phyloP scores from a whole-genome alignment of 2,329 filamentous ascomycete genomes.

The Fusarium tuaranense region DNA sequence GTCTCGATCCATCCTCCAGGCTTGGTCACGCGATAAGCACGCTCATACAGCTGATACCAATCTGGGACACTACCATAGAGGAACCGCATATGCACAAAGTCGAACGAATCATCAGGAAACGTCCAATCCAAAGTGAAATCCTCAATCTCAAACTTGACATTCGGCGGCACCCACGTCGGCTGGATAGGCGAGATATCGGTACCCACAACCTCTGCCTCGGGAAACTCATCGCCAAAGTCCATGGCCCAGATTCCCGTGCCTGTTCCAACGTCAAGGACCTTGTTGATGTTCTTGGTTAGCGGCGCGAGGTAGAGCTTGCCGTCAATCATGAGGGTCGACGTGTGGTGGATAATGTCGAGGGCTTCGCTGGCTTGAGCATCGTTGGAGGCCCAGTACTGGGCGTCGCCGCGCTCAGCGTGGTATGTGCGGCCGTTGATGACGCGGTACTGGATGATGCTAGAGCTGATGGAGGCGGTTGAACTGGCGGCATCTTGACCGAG shows the following conservation, averaged over 20 bases:
- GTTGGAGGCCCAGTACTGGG: slow-evolving; percentile 37
- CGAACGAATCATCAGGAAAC: slow-evolving; percentile 55
- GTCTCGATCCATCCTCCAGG: slow-evolving; percentile 64
- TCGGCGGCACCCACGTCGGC: slow-evolving; percentile 59
- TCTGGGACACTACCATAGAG: slow-evolving; percentile 68
- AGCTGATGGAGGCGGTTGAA: slow-evolving; percentile 33
- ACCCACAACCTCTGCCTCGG: slow-evolving; percentile 59
- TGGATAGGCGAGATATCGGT: slow-evolving; percentile 70
- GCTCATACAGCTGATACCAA: slow-evolving; percentile 64
- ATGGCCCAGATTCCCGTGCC: slow-evolving; percentile 57
- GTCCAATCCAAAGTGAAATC: slow-evolving; percentile 48
- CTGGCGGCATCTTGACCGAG: slow-evolving; percentile 22
- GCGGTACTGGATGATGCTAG: slow-evolving; percentile 35
- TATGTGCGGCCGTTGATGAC: slow-evolving; percentile 38
- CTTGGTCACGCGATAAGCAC: slow-evolving; percentile 63
- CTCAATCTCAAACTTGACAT: slow-evolving; percentile 58
- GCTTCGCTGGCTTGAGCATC: slow-evolving; percentile 34
- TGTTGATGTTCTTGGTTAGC: slow-evolving; percentile 6
- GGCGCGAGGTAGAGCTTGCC: slow-evolving; percentile 30
- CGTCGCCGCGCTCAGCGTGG: slow-evolving; percentile 34
- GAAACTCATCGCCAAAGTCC: slow-evolving; percentile 60
- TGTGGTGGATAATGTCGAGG: slow-evolving; percentile 33
- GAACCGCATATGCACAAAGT: slow-evolving; percentile 70
- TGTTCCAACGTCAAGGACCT: slow-evolving; percentile 32
- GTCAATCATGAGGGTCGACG: slow-evolving; percentile 19